Percentiles rank a stretch among this genome's conserved stretches.
Evolutionary conservation across 495 filamentous ascomycete species (phyloP).

Genomic region (Aspergillus asperescens): DNA sequence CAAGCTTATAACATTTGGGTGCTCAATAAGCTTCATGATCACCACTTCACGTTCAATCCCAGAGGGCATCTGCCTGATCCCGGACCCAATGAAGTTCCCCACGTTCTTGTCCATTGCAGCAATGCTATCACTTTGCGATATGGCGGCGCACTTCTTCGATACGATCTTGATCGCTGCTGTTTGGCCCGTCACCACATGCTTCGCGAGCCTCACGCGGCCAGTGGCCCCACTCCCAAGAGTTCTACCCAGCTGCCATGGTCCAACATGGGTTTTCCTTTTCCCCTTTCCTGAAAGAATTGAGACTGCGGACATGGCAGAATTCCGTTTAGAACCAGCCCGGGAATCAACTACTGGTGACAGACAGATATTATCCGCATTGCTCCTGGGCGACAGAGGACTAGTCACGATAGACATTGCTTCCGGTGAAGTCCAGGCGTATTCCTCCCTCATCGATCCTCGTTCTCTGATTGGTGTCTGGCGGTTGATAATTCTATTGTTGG

Average conservation of each 20-base stretch:
- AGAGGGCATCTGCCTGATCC: slow-evolving; percentile 66
- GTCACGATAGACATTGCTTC: slow-evolving; percentile 37
- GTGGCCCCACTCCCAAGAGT: slow-evolving; percentile 82
- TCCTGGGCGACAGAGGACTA: slow-evolving; percentile 28
- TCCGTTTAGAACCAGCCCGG: slow-evolving; percentile 53
- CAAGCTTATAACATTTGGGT: slow-evolving; percentile 85
- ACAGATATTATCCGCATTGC: slow-evolving; percentile 47
- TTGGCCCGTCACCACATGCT: slow-evolving; percentile 67
- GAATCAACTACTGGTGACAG: slow-evolving; percentile 51
- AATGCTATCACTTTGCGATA: slow-evolving; percentile 70
- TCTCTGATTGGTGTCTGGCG: slow-evolving; percentile 24
- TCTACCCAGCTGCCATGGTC: slow-evolving; percentile 86
- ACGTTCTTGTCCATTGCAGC: slow-evolving; percentile 60
- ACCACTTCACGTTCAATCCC: slow-evolving; percentile 88
- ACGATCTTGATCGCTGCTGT: slow-evolving; percentile 92
- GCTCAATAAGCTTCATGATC: slow-evolving; percentile 92
- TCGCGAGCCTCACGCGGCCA: slow-evolving; percentile 74
- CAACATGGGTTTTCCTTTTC: slow-evolving; percentile 70
- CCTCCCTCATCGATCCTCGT: slow-evolving; percentile 22
- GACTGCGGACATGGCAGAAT: slow-evolving; percentile 65
- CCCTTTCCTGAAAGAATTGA: slow-evolving; percentile 58
- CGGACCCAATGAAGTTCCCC: slow-evolving; percentile 34
- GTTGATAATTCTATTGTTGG: slow-evolving; percentile 44
- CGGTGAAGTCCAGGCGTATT: slow-evolving; percentile 26
- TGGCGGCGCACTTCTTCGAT: slow-evolving; percentile 64